Evolutionary conservation across 2,329 filamentous ascomycete genomes (phyloP).

Genomic region (Aspergillus novofumigatus): DNA sequence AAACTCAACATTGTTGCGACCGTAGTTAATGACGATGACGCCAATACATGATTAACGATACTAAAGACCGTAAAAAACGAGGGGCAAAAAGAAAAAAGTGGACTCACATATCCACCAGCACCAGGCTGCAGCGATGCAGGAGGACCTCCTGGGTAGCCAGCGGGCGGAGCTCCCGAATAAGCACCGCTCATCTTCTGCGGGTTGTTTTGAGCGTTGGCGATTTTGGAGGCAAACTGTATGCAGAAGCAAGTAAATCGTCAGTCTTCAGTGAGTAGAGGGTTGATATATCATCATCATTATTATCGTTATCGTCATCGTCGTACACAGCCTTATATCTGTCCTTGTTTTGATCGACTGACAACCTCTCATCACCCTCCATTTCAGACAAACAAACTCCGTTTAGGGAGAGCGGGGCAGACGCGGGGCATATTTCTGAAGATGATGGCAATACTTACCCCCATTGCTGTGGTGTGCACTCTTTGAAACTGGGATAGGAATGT

Average conservation of each 20-base stretch:
- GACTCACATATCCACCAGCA: slow-evolving; percentile 52
- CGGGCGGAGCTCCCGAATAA: slow-evolving; percentile 32
- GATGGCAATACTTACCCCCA: neutral
- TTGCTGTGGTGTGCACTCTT: neutral
- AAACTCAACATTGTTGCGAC: neutral
- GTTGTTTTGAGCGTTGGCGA: slow-evolving; percentile 34
- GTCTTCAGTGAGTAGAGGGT: slow-evolving; percentile 12
- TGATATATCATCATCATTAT: neutral
- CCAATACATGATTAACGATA: slow-evolving; percentile 3
- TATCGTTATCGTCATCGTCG: neutral
- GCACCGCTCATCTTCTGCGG: slow-evolving; percentile 19
- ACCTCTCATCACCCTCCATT: neutral
- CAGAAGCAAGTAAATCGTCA: neutral
- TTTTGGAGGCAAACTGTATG: slow-evolving; percentile 36
- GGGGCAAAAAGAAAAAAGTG: slow-evolving; percentile 5
- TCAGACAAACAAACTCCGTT: neutral
- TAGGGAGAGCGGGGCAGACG: neutral
- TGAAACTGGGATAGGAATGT: neutral
- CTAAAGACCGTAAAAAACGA: neutral
- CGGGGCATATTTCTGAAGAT: neutral
- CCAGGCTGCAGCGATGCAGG: slow-evolving; percentile 33
- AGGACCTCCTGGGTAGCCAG: slow-evolving; percentile 37
- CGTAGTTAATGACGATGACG: slow-evolving; percentile 15
- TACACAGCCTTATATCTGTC: neutral
- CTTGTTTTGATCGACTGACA: neutral